These are phyloP conservation scores for Ensete ventricosum DNA, from an alignment of 176 grass and related monocot species.

Conservation along the genomic window DNA sequence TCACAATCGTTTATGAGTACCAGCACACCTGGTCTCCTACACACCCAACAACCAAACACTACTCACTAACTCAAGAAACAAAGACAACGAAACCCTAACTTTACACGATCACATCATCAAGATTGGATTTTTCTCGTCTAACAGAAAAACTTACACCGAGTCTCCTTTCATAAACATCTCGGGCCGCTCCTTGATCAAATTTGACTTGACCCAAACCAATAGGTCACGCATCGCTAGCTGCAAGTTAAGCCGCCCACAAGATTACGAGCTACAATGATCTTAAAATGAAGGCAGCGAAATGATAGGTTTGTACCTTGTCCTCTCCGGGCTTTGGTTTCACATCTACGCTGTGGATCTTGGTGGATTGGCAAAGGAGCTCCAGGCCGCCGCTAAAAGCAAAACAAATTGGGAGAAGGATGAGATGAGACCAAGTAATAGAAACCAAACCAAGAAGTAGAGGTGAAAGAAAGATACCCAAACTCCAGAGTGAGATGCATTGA, in stretches of 20 bases:
- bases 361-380: slow-evolving; percentile 66
- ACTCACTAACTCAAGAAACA: not conserved
- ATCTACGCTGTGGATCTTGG: slow-evolving; percentile 71
- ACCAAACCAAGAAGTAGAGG: not conserved
- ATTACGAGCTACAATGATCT: not conserved
- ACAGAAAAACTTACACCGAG: slow-evolving; percentile 45
- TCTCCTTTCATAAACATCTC: slow-evolving; percentile 95
- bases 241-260: not conserved
- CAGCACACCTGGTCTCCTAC: slow-evolving; percentile 85
- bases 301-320: slow-evolving; percentile 26
- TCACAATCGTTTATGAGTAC: slow-evolving; percentile 82
- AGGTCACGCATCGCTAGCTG: slow-evolving; percentile 45
- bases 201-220: slow-evolving; percentile 69
- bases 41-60: slow-evolving; percentile 8
- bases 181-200: slow-evolving; percentile 84
- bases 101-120: not conserved
- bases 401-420: not conserved
- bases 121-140: not conserved
- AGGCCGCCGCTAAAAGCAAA: slow-evolving; percentile 51
- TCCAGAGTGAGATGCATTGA: slow-evolving; percentile 75
- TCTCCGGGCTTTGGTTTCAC: slow-evolving; percentile 32
- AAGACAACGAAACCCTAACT: slow-evolving; percentile 3
- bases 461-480: slow-evolving; percentile 51
- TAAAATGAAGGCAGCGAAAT: not conserved
- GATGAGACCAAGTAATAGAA: not conserved